These are phyloP conservation scores for Paratinospora sagittata DNA, from an alignment of 164 flowering plant species.

Conservation along the genomic window DNA sequence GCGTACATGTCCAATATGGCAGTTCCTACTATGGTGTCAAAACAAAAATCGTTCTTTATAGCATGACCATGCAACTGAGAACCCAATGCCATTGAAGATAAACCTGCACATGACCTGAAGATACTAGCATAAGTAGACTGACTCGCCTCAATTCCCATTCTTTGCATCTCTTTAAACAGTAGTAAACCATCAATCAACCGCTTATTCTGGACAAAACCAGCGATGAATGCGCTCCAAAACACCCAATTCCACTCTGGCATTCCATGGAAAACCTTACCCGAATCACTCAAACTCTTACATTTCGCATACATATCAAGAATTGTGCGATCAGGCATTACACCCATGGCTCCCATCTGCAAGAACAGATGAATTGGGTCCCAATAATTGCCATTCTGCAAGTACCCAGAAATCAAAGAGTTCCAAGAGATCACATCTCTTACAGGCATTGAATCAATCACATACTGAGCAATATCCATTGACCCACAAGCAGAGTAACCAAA, in stretches of 20 bases:
- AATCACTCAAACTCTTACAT: not conserved
- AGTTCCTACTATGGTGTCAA: constrained; percentile 1
- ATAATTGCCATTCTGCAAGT: constrained; percentile 1
- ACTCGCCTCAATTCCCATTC: not conserved
- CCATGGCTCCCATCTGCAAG: too few relatives aligned
- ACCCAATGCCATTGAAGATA: not conserved
- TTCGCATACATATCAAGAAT: constrained; percentile 6
- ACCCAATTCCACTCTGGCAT: not conserved
- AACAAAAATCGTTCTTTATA: constrained; percentile 5
- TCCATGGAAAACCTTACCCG: not conserved
- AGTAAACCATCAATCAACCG: not conserved
- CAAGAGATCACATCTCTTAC: constrained; percentile 10
- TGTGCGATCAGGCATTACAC: too few relatives aligned
- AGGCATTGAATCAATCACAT: too few relatives aligned
- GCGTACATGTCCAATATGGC: constrained; percentile 8
- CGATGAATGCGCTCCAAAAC: constrained; percentile 3
- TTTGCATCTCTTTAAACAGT: constrained; percentile 9
- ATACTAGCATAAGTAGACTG: constrained; percentile 9
- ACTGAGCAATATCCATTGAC: too few relatives aligned
- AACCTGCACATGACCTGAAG: constrained; percentile 7
- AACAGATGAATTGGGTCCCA: not conserved
- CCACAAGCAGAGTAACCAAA: too few relatives aligned
- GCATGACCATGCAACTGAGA: constrained; percentile 8
- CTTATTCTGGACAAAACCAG: constrained; percentile 8
- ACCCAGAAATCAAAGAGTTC: constrained; percentile 8